Conservation (phyloP, 2,329 filamentous ascomycete species). For the Arthroderma uncinatum region DNA sequence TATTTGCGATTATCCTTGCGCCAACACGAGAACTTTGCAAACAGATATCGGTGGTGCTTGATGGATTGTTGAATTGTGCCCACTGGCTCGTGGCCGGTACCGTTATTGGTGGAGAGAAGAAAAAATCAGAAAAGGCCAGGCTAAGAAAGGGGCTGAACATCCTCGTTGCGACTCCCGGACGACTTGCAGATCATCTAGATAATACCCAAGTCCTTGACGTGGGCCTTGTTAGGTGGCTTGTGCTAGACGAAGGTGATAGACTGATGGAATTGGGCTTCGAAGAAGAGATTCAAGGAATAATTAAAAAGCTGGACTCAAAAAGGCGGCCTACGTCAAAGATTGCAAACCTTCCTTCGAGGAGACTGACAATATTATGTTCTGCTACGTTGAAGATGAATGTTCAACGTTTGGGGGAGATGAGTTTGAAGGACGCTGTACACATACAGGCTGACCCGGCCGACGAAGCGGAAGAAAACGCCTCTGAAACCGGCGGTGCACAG, state of each 20-base stretch:
- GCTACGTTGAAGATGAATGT: slow-evolving; percentile 98
- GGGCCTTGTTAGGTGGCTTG: slow-evolving; percentile 80
- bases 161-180: slow-evolving; percentile 83
- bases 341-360: slow-evolving; percentile 56
- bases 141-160: slow-evolving; percentile 92
- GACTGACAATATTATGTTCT: slow-evolving; percentile 83
- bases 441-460: slow-evolving; percentile 57
- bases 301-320: slow-evolving; percentile 62
- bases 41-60: slow-evolving; percentile 79
- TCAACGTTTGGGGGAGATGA: slow-evolving; percentile 85
- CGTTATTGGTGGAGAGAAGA: slow-evolving; percentile 61
- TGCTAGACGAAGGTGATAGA: slow-evolving; percentile 93
- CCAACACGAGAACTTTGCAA: slow-evolving; percentile 90
- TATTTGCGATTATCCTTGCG: slow-evolving; percentile 89
- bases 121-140: slow-evolving; percentile 80
- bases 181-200: slow-evolving; percentile 81
- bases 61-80: slow-evolving; percentile 73
- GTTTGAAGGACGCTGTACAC: slow-evolving; percentile 81
- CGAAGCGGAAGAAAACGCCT: slow-evolving; percentile 41
- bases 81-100: slow-evolving; percentile 91
- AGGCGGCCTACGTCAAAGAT: slow-evolving; percentile 49
- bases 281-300: slow-evolving; percentile 79
- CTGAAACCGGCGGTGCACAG: slow-evolving; percentile 34
- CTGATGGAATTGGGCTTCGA: slow-evolving; percentile 98
- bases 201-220: slow-evolving; percentile 85